Base-by-base conservation (phyloP, 176 grass and related monocot genomes). In the Carex kokanica region DNA sequence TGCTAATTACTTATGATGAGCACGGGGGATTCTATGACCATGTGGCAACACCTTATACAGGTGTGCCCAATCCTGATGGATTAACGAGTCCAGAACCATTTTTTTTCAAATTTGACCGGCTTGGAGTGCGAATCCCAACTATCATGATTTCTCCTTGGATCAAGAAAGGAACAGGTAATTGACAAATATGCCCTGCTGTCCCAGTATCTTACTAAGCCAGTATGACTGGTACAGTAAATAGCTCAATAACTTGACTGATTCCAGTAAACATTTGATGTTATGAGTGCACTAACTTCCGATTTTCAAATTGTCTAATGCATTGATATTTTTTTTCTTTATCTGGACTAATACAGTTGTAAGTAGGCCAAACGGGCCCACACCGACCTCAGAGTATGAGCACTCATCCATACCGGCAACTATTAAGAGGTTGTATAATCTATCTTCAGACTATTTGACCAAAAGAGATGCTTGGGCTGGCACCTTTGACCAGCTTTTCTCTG, bases 391-490 rank as follows among this genome's bases (percentile, higher is more conserved):
- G 54, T 98, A 88, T 14, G 95, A 98, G 85, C 95, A 98, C 51
- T 98, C 95, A 11, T 98, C 95, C 13, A 93, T 98, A 16, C 95
- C 95, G 0, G 95, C 95, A n/a, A 98, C 92, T 10, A 73, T 98
- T 68, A 98, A 91, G 85, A 93, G 45, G 64, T 86, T 98, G 13
- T 94, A 90, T 85, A 93, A 91, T 77, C 92, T 98, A 49, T 87
- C 66, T 25, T 91, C 92, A 0, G 92, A 86, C 65, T 98, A 93
- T 85, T 86, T 98, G 54, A 94, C 92, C 8, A 94, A 83, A 24
- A 88, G 95, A 36, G 95, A 98, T 21, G 95, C 91, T 16, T 98
- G 95, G 95, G 92, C 95, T 16, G 95, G 95, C 25, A 98, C 95
- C 0, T 98, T 98, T 21, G 92, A 94, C 1, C 88, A 93, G 21